Conservation (phyloP, 345 rosid genomes). For the Gossypium raimondii region DNA sequence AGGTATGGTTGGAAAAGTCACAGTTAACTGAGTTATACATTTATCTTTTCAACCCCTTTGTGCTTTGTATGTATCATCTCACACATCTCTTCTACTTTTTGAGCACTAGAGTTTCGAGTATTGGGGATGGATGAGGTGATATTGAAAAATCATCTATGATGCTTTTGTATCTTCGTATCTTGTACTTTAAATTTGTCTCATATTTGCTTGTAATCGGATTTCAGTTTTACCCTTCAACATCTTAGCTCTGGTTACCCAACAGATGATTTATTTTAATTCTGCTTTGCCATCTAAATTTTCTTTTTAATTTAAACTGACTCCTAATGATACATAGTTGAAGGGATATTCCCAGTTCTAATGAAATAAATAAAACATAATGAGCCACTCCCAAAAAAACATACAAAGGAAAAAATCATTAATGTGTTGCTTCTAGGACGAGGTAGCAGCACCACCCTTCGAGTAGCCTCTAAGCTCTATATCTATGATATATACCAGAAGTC, state of each 20-base stretch:
- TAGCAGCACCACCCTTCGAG: neutral
- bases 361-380: neutral
- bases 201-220: conserved; percentile 1
- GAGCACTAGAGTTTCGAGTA: conserved; percentile 6
- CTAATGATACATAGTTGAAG: neutral
- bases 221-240: neutral
- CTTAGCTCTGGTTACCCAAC: no score
- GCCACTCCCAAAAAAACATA: neutral
- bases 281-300: neutral
- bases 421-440: neutral
- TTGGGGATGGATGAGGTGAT: conserved; percentile 4
- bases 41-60: neutral
- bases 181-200: conserved; percentile 4
- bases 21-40: conserved; percentile 48
- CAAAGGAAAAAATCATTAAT: neutral
- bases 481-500: neutral
- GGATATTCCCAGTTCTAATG: neutral
- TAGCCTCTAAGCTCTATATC: conserved; percentile 9
- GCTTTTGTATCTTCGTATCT: conserved; percentile 10
- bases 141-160: conserved; percentile 3
- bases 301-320: neutral
- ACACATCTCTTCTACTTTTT: neutral
- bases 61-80: neutral
- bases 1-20: conserved; percentile 84
- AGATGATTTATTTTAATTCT: neutral